Evolutionary conservation across 1,284 basidiomycete genomes (phyloP), one percentile per base, ranked within the genome.

Genomic region (Meira nashicola): DNA sequence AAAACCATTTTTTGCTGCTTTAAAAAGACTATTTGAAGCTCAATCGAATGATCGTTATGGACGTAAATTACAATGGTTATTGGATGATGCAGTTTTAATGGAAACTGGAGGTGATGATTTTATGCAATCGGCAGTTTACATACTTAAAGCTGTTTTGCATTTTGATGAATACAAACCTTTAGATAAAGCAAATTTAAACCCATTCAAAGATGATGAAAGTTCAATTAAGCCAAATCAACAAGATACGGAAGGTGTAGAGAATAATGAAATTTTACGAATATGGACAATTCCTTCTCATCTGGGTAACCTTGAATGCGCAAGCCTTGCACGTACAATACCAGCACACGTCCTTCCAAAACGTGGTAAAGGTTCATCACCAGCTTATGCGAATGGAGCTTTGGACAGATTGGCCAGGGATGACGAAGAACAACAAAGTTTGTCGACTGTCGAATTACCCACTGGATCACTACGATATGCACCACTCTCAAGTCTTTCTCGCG

Each of bases 71-170:
- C 46, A 48, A 23, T 48, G 46, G 46, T 23, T 17, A 14, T 12
- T 48, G 46, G 46, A 48, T 48, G 46, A 48, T 48, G 46, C 46
- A 21, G 46, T 48, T 5, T 25, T 48, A 17, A 48, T 48, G 46
- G 46, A 48, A 48, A 25, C 46, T 5, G 46, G 46, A 8, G 46
- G 21, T 19, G 46, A 48, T 17, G 46, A 19, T 25, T 48, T n/a
- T n/a, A 21, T 48, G 46, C 17, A 48, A 25, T 21, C 12, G n/a
- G 46, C 25, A 14, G 46, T 48, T 2, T 48, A 23, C 17, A 48
- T 25, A 5, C 21, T 48, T 2, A 48, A 48, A 25, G 46, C 17
- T n/a, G 46, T 43, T 8, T 33, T 33, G 8, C 28, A 33, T 33
- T 33, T 33, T 8, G 28, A 33, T 4, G 28, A 33, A 8, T 4